Conservation (phyloP, 176 grass and related monocot genomes). For the Phoenix dactylifera region DNA sequence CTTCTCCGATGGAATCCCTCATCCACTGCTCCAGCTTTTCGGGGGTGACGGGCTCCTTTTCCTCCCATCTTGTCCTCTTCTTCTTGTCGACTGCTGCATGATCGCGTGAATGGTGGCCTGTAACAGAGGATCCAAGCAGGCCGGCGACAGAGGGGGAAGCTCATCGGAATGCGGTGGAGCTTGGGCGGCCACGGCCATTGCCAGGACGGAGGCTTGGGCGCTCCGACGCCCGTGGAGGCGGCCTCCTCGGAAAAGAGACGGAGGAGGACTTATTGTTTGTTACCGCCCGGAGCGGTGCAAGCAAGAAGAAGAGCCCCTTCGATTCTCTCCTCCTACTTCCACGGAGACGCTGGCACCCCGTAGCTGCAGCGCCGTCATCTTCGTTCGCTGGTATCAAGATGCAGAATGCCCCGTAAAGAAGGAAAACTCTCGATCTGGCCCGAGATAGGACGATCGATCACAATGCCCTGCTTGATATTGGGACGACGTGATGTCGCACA, state of each 20-base stretch:
- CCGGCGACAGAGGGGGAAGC: too few species aligned
- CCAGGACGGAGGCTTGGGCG: not conserved
- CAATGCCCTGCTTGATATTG: too few species aligned
- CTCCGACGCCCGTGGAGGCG: not conserved
- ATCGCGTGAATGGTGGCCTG: conserved; percentile 29
- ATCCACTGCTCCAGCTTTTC: conserved; percentile 35
- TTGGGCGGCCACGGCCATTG: conserved; percentile 10
- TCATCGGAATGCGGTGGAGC: conserved; percentile 22
- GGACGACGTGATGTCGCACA: too few species aligned
- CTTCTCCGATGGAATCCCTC: conserved; percentile 31
- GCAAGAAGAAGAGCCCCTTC: conserved; percentile 4
- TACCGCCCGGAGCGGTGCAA: conserved; percentile 27
- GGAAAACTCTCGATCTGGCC: too few species aligned
- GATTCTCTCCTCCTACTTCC: too few species aligned
- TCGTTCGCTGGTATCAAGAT: too few species aligned
- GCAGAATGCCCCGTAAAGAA: too few species aligned
- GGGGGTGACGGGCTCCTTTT: conserved; percentile 11
- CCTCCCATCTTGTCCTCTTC: conserved; percentile 6
- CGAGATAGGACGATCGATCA: too few species aligned
- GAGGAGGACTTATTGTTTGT: conserved; percentile 14
- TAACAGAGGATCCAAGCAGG: too few species aligned
- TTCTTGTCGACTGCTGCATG: conserved; percentile 26
- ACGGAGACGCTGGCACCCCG: too few species aligned
- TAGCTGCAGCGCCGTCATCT: too few species aligned
- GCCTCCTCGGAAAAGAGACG: not conserved